A percentile compares a stretch with the other conserved stretches of the same genome.
Conservation (phyloP, 441 rosid species). For the Euphorbia schlechtendalii region DNA sequence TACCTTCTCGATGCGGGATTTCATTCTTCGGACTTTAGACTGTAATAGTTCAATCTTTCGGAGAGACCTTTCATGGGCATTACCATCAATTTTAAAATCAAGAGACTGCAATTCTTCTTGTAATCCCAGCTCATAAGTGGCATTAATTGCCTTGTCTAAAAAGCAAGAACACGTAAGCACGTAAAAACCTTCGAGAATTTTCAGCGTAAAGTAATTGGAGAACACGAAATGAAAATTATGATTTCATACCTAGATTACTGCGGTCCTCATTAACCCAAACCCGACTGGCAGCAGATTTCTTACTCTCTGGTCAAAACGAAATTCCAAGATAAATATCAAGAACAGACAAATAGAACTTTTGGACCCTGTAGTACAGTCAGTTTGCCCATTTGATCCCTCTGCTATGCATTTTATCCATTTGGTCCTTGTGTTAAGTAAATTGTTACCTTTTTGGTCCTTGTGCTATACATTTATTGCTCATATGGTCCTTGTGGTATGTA, state of each 20-base stretch:
- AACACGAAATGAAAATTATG: slow-evolving; percentile 9
- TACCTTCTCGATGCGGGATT: slow-evolving; percentile 52
- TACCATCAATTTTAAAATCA: slow-evolving; percentile 42
- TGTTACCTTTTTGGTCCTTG: too few relatives aligned
- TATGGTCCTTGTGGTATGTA: too few relatives aligned
- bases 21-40: slow-evolving; percentile 40
- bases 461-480: too few relatives aligned
- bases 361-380: too few relatives aligned
- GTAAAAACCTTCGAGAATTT: too few relatives aligned
- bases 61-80: slow-evolving; percentile 46
- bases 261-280: slow-evolving; percentile 33
- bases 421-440: too few relatives aligned
- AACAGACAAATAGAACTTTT: slow-evolving; percentile 12
- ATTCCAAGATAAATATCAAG: neutral
- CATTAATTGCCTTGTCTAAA: slow-evolving; percentile 34
- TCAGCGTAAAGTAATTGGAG: too few relatives aligned
- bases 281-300: slow-evolving; percentile 36
- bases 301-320: slow-evolving; percentile 38
- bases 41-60: slow-evolving; percentile 54
- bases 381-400: too few relatives aligned
- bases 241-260: slow-evolving; percentile 44
- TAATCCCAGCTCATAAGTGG: slow-evolving; percentile 31
- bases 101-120: slow-evolving; percentile 35
- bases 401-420: too few relatives aligned
- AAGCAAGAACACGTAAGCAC: too few relatives aligned